Conservation (phyloP, 805 yeast genomes). For the Yarrowia sp. region DNA sequence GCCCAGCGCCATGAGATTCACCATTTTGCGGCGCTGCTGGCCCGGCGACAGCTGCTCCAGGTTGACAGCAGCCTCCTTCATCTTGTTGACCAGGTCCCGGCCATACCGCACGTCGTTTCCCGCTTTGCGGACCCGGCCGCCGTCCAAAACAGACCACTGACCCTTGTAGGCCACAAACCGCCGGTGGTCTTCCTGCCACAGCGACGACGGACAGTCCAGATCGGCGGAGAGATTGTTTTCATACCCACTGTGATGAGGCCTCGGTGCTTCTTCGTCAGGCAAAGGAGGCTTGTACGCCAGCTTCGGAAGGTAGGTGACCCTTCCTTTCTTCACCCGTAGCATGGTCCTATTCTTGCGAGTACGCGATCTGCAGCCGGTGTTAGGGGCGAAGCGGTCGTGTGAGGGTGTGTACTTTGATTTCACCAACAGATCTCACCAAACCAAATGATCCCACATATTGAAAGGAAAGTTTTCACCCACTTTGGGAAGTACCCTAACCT, state of each 20-base stretch:
- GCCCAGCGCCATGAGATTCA: constrained; percentile 14
- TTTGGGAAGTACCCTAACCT: constrained; percentile 28
- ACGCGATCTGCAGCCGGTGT: background rate
- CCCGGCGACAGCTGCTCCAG: background rate
- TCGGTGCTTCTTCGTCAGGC: background rate
- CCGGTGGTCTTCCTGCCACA: constrained; percentile 34
- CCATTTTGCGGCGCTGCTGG: constrained; percentile 12
- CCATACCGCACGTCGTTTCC: constrained; percentile 29
- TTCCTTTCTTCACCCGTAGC: constrained; percentile 35
- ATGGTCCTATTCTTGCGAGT: constrained; percentile 2
- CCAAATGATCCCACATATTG: constrained; percentile 26
- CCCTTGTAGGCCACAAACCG: constrained; percentile 32
- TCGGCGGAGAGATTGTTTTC: background rate
- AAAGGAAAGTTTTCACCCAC: constrained; percentile 22
- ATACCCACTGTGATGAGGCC: too few species aligned
- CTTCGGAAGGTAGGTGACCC: constrained; percentile 1
- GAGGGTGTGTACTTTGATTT: too few species aligned
- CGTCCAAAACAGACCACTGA: constrained; percentile 24
- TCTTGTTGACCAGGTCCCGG: background rate
- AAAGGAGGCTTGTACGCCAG: constrained; percentile 11
- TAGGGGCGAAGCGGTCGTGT: too few species aligned
- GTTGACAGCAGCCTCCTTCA: background rate
- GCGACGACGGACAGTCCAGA: constrained; percentile 3
- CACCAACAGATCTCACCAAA: background rate
- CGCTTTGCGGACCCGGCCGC: constrained; percentile 15